These are phyloP conservation scores for Gloeopeniophorella convolvens DNA, from an alignment of 768 basidiomycete genomes.

Conservation along the genomic window DNA sequence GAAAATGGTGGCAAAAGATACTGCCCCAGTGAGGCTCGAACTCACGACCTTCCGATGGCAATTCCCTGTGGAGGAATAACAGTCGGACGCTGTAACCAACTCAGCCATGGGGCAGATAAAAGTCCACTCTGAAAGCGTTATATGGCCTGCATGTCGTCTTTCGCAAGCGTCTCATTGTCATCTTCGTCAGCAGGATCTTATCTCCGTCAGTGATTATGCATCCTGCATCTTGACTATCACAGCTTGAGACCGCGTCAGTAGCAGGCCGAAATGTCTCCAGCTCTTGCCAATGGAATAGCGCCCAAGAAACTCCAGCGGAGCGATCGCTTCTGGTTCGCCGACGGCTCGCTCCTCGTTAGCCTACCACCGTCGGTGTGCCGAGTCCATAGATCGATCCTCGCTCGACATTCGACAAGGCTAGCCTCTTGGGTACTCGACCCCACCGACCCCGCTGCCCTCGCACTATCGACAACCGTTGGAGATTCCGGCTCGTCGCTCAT, in stretches of 20 bases:
- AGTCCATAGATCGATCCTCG: constrained; percentile 47
- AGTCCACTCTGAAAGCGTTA: not conserved
- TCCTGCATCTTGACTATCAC: too few relatives aligned
- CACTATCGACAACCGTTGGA: not conserved
- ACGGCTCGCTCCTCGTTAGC: constrained; percentile 52
- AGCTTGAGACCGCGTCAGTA: too few relatives aligned
- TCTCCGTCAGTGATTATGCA: too few relatives aligned
- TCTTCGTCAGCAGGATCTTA: too few relatives aligned
- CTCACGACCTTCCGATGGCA: constrained; percentile 44
- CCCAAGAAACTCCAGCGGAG: not conserved
- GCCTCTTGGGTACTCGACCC: constrained; percentile 13
- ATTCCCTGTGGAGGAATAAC: constrained; percentile 24
- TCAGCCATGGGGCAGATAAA: constrained; percentile 44
- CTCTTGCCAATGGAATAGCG: not conserved
- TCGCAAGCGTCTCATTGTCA: too few relatives aligned
- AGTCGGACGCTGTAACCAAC: constrained; percentile 47
- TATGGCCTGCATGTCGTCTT: too few relatives aligned
- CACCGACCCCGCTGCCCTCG: not conserved
- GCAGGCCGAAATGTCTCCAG: not conserved
- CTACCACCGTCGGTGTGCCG: constrained; percentile 44
- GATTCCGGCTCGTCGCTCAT: constrained; percentile 18
- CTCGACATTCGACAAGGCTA: constrained; percentile 41
- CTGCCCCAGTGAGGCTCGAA: constrained; percentile 51
- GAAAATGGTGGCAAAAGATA: constrained; percentile 12
- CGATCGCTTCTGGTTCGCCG: constrained; percentile 47